phyloP scores from a whole-genome alignment of 345 rosid genomes.

The Arabidopsis suecica region DNA sequence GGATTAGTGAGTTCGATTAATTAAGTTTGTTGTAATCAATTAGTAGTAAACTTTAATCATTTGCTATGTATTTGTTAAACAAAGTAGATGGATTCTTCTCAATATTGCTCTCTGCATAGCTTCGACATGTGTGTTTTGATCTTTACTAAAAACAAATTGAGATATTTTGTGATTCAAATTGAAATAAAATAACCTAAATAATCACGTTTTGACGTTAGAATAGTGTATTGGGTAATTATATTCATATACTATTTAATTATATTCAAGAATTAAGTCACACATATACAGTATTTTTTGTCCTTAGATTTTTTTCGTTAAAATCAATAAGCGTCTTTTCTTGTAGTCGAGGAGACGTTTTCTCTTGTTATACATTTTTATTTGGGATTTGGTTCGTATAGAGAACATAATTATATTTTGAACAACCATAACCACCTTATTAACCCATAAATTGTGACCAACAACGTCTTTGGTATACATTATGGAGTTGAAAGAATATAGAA shows the following conservation, averaged over 20 bases:
- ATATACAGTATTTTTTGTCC: conserved; percentile 18
- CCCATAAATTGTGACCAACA: conserved; percentile 40
- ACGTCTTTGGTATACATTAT: background rate
- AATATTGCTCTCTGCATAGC: background rate
- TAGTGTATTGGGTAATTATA: conserved; percentile 24
- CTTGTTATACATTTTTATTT: background rate
- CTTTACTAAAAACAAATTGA: conserved; percentile 3
- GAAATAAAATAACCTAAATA: background rate
- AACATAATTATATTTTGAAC: conserved; percentile 5
- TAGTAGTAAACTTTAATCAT: conserved; percentile 23
- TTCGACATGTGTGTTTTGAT: background rate
- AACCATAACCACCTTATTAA: conserved; percentile 26
- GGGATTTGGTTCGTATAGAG: conserved; percentile 1
- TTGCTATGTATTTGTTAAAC: conserved; percentile 33
- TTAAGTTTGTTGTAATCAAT: conserved; percentile 25
- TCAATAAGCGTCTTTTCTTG: conserved; percentile 29
- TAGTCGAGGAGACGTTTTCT: conserved; percentile 34
- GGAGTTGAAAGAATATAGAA: background rate
- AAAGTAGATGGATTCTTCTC: conserved; percentile 21
- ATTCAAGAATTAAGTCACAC: conserved; percentile 15
- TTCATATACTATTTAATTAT: conserved; percentile 7
- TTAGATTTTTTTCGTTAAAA: background rate
- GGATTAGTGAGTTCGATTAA: conserved; percentile 18
- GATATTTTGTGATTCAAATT: conserved; percentile 23
- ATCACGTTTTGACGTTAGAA: conserved; percentile 32